Evolutionary conservation across 345 rosid species (phyloP), one percentile per base, ranked within the genome.

Genomic region (Salix purpurea): DNA sequence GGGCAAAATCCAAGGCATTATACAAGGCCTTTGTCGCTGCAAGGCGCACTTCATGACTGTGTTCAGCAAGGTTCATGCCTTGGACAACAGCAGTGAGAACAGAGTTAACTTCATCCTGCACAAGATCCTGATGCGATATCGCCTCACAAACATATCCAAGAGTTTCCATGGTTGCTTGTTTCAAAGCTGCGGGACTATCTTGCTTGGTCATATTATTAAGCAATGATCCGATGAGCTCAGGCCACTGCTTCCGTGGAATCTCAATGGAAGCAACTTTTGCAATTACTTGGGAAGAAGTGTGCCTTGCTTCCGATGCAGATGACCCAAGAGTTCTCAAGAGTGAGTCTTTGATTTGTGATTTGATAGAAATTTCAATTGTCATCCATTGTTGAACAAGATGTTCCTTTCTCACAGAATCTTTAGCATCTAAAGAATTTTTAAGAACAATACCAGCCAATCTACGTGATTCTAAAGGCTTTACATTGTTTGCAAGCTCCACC

Each of bases 1-100:
- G 96, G 50, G 99, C 97, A 88, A 96, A 96, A 73, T 89, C 95
- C 39, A 93, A 77, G 65, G 99, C 99, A 84, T 96, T 93, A 80
- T 81, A 88, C 67, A 93, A 78, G 48, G 97, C 97, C 78, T 76
- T 87, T 40, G 97, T 91, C 60, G 99, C 97, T 16, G 97, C 94
- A 69, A 92, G 94, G 64, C 97, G 90, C 46, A 96, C 94, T 68
- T 92, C 97, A 48, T 85, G 86, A 61, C 88, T 81, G 73, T 89
- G 88, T 82, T 87, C 97, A 71, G 92, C 80, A 80, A 81, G 89
- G 82, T 84, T 93, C 99, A 96, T 93, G 78, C 99, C 99, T 79
- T 96, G 98, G 68, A 96, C 99, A 67, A 96, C 97, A 52, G 98
- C 97, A 67, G 98, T 96, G 56, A 96, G 98, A 69, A 96, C 91